Evolutionary conservation across 1,284 basidiomycete species (phyloP).

Genomic region (Malassezia sp.): DNA sequence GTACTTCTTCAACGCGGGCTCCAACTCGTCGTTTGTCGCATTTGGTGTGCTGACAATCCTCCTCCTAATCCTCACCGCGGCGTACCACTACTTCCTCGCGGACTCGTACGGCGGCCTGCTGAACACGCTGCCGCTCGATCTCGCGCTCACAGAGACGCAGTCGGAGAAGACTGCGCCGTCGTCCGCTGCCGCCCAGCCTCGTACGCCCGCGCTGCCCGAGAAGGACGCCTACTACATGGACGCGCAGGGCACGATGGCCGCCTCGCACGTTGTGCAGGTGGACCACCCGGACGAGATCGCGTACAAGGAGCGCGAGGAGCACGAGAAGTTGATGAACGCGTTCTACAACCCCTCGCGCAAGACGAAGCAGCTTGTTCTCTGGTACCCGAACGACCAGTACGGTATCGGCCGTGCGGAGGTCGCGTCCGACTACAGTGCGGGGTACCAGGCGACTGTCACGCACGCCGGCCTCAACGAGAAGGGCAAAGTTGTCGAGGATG

Average conservation of each 20-base stretch:
- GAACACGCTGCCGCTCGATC: neutral
- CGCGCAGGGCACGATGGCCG: constrained; percentile 15
- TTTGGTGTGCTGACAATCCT: constrained; percentile 15
- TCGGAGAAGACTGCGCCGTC: neutral
- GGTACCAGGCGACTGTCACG: constrained; percentile 32
- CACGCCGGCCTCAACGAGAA: constrained; percentile 39
- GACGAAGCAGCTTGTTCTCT: constrained; percentile 35
- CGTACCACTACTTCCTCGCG: constrained; percentile 9
- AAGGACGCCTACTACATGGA: constrained; percentile 23
- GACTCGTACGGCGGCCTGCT: neutral
- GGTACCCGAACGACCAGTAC: constrained; percentile 42
- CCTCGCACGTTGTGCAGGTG: constrained; percentile 12
- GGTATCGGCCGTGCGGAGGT: constrained; percentile 37
- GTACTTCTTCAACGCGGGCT: constrained; percentile 31
- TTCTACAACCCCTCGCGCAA: constrained; percentile 38
- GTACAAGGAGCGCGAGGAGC: constrained; percentile 2
- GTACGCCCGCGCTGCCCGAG: constrained; percentile 5
- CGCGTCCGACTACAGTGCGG: constrained; percentile 30
- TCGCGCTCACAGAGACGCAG: neutral
- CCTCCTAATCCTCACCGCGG: constrained; percentile 4
- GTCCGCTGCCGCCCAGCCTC: too few species aligned
- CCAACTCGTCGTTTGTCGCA: constrained; percentile 9
- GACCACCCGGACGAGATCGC: constrained; percentile 7
- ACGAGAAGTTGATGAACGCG: constrained; percentile 15
- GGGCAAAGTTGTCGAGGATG: constrained; percentile 35